These are phyloP conservation scores for cucumber (Cucumis sativus) DNA, from an alignment of 306 rosid species.

Conservation along the genomic window DNA sequence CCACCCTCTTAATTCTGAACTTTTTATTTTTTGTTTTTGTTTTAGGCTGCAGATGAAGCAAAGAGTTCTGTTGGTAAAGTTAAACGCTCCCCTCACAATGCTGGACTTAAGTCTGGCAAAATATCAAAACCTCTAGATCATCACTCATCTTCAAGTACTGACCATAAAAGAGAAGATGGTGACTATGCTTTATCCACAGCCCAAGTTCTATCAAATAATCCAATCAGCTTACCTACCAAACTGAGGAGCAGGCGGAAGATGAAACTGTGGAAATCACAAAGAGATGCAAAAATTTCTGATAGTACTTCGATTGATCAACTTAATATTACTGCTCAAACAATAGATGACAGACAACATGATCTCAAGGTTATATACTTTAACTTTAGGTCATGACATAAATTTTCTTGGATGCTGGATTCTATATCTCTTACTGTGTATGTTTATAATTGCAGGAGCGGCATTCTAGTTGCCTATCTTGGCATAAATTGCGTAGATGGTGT, in stretches of 20 bases:
- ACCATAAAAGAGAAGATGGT: conserved; percentile 31
- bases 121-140: conserved; percentile 29
- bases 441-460: conserved; percentile 51
- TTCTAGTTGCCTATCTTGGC: conserved; percentile 47
- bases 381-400: conserved; percentile 3
- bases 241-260: conserved; percentile 45
- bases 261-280: conserved; percentile 35
- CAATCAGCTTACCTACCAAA: conserved; percentile 28
- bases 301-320: conserved; percentile 23
- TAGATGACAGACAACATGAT: conserved; percentile 16
- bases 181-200: conserved; percentile 30
- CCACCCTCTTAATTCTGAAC: not conserved
- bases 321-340: conserved; percentile 17
- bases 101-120: conserved; percentile 39
- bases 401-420: conserved; percentile 2
- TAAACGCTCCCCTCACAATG: conserved; percentile 45
- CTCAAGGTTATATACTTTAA: conserved; percentile 37
- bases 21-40: conserved; percentile 13
- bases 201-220: conserved; percentile 34
- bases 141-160: conserved; percentile 28
- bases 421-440: not conserved
- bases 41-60: conserved; percentile 46
- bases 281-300: conserved; percentile 26
- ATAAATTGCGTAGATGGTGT: conserved; percentile 73
- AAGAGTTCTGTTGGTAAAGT: conserved; percentile 48